Conservation (phyloP, 805 yeast genomes). For the Kluyveromyces siamensis region DNA sequence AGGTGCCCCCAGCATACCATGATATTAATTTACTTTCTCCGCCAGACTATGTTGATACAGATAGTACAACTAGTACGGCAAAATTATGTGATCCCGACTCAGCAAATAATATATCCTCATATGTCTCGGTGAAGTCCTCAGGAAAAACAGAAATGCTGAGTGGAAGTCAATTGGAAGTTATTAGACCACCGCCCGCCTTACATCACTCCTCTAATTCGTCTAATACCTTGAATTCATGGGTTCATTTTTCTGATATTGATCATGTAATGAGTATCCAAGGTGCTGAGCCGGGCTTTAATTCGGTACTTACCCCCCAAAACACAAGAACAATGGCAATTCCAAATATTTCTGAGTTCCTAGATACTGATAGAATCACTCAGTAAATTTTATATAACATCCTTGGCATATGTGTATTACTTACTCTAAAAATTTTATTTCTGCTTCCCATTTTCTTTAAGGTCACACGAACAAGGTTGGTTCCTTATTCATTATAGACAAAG, state of each 20-base stretch:
- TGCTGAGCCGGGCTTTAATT: conserved; percentile 18
- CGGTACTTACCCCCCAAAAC: conserved; percentile 24
- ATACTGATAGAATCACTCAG: conserved; percentile 28
- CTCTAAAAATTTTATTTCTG: too few species aligned
- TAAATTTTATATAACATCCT: conserved; percentile 3
- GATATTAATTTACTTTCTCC: conserved; percentile 80
- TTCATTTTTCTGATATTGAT: conserved; percentile 20
- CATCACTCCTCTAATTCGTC: conserved; percentile 11
- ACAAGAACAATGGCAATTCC: conserved; percentile 20
- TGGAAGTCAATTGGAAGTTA: conserved; percentile 1
- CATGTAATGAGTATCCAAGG: conserved; percentile 26
- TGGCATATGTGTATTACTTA: neutral
- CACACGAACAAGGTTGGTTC: too few species aligned
- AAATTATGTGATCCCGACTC: neutral
- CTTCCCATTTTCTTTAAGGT: too few species aligned
- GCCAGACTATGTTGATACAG: conserved; percentile 53
- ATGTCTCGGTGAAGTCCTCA: neutral
- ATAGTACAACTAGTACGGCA: conserved; percentile 4
- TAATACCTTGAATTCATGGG: conserved; percentile 9
- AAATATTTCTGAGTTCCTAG: conserved; percentile 19
- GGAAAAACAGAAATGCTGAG: neutral
- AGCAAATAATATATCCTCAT: conserved; percentile 8
- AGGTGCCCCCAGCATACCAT: conserved; percentile 93
- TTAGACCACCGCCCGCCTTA: conserved; percentile 21
- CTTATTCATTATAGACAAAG: too few species aligned